Percentiles rank a stretch among this genome's conserved stretches.
These are phyloP conservation scores for Fusarium lateritium DNA, from an alignment of 2,329 filamentous ascomycete species.

Conservation along the genomic window DNA sequence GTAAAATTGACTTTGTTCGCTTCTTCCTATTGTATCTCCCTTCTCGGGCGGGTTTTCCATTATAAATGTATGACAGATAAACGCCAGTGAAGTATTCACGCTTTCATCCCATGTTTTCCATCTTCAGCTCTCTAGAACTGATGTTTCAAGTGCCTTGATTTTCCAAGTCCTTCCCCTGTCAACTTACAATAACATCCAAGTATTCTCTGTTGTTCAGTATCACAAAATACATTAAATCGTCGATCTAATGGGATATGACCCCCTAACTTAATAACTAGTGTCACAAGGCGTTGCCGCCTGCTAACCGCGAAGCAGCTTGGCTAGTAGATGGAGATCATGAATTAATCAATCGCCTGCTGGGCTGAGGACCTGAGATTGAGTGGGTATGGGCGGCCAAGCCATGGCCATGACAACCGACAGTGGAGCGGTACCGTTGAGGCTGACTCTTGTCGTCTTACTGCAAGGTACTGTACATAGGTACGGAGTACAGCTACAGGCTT, in stretches of 20 bases:
- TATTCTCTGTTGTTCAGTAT: slow-evolving; percentile 2
- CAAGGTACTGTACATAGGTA: slow-evolving; percentile 7
- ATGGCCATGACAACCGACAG: slow-evolving; percentile 17
- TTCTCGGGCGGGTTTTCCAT: neutral
- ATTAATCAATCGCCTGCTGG: slow-evolving; percentile 34
- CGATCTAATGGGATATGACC: slow-evolving; percentile 33
- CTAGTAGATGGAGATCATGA: slow-evolving; percentile 38
- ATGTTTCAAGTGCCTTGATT: slow-evolving; percentile 10
- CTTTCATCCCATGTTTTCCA: slow-evolving; percentile 2
- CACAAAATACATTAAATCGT: slow-evolving; percentile 21
- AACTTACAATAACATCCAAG: slow-evolving; percentile 10
- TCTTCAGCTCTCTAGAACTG: slow-evolving; percentile 10
- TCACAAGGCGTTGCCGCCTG: slow-evolving; percentile 35
- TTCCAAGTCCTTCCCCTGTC: neutral
- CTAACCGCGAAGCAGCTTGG: slow-evolving; percentile 35
- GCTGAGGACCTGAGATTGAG: slow-evolving; percentile 28
- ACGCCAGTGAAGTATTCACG: slow-evolving; percentile 2
- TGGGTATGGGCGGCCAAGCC: slow-evolving; percentile 25
- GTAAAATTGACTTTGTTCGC: slow-evolving; percentile 2
- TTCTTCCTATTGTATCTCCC: too few species aligned
- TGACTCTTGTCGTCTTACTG: slow-evolving; percentile 12
- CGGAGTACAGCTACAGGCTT: slow-evolving; percentile 4
- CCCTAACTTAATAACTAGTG: slow-evolving; percentile 35
- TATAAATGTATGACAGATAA: slow-evolving; percentile 1
- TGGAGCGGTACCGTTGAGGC: slow-evolving; percentile 20